Conservation (phyloP, 108 stramenopile species). For the Nitzschia sp. region DNA sequence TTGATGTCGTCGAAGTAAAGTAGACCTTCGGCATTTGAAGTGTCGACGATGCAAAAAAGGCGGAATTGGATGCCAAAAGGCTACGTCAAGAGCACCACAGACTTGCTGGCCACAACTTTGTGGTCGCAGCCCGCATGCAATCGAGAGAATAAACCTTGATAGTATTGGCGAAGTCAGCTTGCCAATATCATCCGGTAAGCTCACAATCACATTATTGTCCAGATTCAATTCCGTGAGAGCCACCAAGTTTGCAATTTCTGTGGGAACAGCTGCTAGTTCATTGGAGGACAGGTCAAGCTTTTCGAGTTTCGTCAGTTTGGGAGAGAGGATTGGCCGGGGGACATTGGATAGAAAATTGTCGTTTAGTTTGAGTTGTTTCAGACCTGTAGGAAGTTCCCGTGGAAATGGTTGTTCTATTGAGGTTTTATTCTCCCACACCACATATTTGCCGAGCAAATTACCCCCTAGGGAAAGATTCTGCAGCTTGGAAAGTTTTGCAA, state of each 20-base stretch:
- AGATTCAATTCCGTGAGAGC: conserved; percentile 70
- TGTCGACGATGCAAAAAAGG: too few species aligned
- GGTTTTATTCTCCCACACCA: neutral
- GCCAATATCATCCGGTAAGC: conserved; percentile 63
- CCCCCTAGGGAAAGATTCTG: conserved; percentile 63
- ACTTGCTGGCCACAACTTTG: too few species aligned
- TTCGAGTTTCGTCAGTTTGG: conserved; percentile 49
- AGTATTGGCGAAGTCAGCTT: too few species aligned
- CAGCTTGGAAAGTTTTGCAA: conserved; percentile 64
- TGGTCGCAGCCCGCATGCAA: too few species aligned
- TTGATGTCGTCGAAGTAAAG: conserved; percentile 67
- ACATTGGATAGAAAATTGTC: conserved; percentile 58
- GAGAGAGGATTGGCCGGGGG: conserved; percentile 40
- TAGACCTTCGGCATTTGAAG: too few species aligned
- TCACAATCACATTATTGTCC: conserved; percentile 73
- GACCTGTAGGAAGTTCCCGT: conserved; percentile 49
- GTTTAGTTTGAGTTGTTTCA: conserved; percentile 68
- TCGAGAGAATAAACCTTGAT: too few species aligned
- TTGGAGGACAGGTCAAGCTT: conserved; percentile 75
- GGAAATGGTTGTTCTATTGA: conserved; percentile 16
- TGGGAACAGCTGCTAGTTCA: conserved; percentile 61
- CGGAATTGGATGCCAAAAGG: too few species aligned
- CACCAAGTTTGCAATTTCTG: conserved; percentile 54
- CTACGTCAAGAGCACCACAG: too few species aligned
- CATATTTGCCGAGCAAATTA: conserved; percentile 59